Conservation (phyloP, 768 basidiomycete genomes). For the Psilocybe azurescens region DNA sequence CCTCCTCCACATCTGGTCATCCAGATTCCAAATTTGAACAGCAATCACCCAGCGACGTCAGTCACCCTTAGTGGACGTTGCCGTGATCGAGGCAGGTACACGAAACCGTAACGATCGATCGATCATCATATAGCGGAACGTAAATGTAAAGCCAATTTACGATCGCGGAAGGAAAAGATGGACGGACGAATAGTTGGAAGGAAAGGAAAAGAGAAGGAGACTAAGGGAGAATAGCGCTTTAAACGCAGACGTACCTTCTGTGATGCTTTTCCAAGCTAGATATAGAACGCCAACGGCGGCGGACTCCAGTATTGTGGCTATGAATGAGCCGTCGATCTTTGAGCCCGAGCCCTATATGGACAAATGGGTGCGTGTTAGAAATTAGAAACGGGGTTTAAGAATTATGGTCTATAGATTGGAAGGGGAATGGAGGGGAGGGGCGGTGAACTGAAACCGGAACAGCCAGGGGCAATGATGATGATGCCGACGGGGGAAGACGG, state of each 20-base stretch:
- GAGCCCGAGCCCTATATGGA: slow-evolving; percentile 56
- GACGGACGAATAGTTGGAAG: neutral
- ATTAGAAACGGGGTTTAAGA: neutral
- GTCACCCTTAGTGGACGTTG: neutral
- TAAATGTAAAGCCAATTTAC: neutral
- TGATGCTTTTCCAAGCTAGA: slow-evolving; percentile 87
- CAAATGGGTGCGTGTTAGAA: neutral
- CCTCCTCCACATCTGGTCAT: too few species aligned
- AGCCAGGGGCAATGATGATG: neutral
- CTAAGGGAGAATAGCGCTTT: neutral
- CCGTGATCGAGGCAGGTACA: too few species aligned
- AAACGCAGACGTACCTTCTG: slow-evolving; percentile 66
- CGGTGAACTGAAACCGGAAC: neutral
- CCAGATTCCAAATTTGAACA: too few species aligned
- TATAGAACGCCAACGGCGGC: slow-evolving; percentile 71
- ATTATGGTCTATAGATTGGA: neutral
- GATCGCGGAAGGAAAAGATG: slow-evolving; percentile 2
- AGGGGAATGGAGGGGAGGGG: neutral
- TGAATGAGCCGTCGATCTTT: slow-evolving; percentile 86
- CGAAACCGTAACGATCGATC: neutral
- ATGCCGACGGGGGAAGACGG: neutral
- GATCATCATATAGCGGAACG: slow-evolving; percentile 1
- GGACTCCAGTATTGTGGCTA: slow-evolving; percentile 86
- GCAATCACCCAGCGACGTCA: too few species aligned
- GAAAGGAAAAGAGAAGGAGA: too few species aligned